Conservation (phyloP, 805 yeast genomes). For the Sporopachydermia lactativora region DNA sequence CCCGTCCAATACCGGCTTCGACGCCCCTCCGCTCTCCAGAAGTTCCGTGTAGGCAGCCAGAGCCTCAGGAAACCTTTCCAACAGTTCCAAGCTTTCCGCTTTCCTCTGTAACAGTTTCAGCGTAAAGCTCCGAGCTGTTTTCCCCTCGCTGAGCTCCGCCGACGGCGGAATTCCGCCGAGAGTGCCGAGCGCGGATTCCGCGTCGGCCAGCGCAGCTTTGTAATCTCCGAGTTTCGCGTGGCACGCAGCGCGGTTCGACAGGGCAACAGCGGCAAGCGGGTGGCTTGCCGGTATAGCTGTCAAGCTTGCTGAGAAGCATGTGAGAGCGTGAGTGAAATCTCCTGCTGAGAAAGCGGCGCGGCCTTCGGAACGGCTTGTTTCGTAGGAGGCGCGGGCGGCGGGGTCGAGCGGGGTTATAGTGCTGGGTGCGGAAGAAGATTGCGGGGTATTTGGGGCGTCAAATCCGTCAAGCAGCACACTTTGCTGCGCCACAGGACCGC, state of each 20-base stretch:
- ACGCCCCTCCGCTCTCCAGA: slow-evolving; percentile 53
- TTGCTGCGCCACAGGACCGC: no score
- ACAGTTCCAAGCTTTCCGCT: slow-evolving; percentile 76
- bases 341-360: slow-evolving; percentile 62
- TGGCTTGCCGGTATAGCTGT: slow-evolving; percentile 49
- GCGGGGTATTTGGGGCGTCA: no score
- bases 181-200: slow-evolving; percentile 38
- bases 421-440: no score
- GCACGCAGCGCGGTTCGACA: slow-evolving; percentile 64
- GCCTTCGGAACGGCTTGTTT: slow-evolving; percentile 28
- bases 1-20: slow-evolving; percentile 59
- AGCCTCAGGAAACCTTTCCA: slow-evolving; percentile 58
- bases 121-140: slow-evolving; percentile 54
- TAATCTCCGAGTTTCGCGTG: slow-evolving; percentile 58
- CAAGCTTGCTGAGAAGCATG: slow-evolving; percentile 42
- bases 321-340: slow-evolving; percentile 56
- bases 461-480: no score
- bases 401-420: slow-evolving; percentile 5
- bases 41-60: slow-evolving; percentile 44
- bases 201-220: slow-evolving; percentile 30
- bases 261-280: slow-evolving; percentile 48
- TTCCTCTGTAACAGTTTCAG: slow-evolving; percentile 49
- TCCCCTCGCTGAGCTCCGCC: slow-evolving; percentile 32
- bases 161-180: no score
- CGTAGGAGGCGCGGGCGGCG: slow-evolving; percentile 10